Conservation (phyloP, 257 asterid species). For the Galeopsis tetrahit region DNA sequence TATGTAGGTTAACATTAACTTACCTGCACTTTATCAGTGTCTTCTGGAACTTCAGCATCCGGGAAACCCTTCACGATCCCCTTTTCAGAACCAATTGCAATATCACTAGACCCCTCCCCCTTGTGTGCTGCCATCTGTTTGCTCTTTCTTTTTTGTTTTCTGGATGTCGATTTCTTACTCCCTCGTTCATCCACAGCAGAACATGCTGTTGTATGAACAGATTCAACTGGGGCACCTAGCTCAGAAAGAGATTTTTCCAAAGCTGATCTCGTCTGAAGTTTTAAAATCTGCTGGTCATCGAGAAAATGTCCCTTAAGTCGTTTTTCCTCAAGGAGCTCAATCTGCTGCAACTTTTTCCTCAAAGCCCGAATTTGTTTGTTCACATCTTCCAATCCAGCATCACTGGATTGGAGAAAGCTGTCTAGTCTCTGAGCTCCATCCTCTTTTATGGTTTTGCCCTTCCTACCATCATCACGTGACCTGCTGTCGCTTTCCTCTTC, state of each 20-base stretch:
- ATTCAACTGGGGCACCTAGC: constrained; percentile 75
- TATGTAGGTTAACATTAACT: constrained; percentile 17
- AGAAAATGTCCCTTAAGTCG: constrained; percentile 66
- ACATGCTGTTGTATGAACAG: constrained; percentile 44
- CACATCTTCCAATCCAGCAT: constrained; percentile 52
- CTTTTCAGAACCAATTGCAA: constrained; percentile 44
- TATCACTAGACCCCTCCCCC: constrained; percentile 49
- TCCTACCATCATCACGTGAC: constrained; percentile 51
- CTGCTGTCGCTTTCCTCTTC: constrained; percentile 70
- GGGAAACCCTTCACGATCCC: constrained; percentile 44
- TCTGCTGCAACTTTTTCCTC: constrained; percentile 95
- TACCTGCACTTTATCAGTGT: constrained; percentile 50
- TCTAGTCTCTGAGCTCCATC: constrained; percentile 56
- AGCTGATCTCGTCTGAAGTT: constrained; percentile 64
- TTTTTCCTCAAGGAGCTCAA: constrained; percentile 92
- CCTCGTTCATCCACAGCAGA: constrained; percentile 63
- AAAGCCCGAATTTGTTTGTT: constrained; percentile 75
- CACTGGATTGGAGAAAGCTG: constrained; percentile 65
- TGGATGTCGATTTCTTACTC: constrained; percentile 50
- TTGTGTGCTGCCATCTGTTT: constrained; percentile 54
- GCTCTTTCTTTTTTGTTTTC: constrained; percentile 74
- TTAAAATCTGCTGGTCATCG: constrained; percentile 88
- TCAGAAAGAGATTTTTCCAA: constrained; percentile 78
- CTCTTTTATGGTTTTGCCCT: constrained; percentile 42
- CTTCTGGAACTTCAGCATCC: constrained; percentile 47